These are phyloP conservation scores for Avicennia marina DNA, from an alignment of 257 asterid species.

Conservation along the genomic window DNA sequence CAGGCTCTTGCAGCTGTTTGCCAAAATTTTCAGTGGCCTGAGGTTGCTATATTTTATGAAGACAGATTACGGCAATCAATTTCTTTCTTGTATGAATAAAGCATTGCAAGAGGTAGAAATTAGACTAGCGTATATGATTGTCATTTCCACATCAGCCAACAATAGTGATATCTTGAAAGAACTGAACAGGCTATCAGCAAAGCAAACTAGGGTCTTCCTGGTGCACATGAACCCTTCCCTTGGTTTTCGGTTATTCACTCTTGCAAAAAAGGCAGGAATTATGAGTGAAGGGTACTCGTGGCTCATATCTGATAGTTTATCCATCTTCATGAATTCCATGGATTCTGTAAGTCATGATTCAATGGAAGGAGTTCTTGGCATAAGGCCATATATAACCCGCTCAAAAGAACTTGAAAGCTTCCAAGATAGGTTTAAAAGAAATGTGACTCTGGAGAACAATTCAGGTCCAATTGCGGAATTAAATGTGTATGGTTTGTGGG, in stretches of 20 bases:
- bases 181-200: conserved; percentile 15
- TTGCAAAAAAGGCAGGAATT: conserved; percentile 37
- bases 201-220: conserved; percentile 41
- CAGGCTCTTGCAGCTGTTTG: conserved; percentile 49
- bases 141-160: conserved; percentile 27
- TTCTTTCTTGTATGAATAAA: conserved; percentile 33
- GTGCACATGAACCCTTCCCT: conserved; percentile 48
- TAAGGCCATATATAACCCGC: conserved; percentile 39
- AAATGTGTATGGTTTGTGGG: conserved; percentile 55
- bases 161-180: conserved; percentile 25
- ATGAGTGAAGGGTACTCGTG: conserved; percentile 58
- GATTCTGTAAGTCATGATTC: conserved; percentile 33
- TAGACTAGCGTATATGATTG: conserved; percentile 17
- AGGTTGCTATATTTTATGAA: conserved; percentile 39
- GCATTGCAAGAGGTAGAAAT: conserved; percentile 37
- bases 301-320: conserved; percentile 53
- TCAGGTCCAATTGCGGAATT: conserved; percentile 24
- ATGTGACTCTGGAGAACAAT: conserved; percentile 14
- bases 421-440: conserved; percentile 41
- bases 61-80: conserved; percentile 43
- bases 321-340: conserved; percentile 39
- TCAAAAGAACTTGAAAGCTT: conserved; percentile 37
- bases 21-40: conserved; percentile 39
- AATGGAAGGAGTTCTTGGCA: conserved; percentile 66
- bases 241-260: conserved; percentile 28